These are phyloP conservation scores for Corchorus capsularis DNA, from an alignment of 345 rosid genomes.

Conservation along the genomic window DNA sequence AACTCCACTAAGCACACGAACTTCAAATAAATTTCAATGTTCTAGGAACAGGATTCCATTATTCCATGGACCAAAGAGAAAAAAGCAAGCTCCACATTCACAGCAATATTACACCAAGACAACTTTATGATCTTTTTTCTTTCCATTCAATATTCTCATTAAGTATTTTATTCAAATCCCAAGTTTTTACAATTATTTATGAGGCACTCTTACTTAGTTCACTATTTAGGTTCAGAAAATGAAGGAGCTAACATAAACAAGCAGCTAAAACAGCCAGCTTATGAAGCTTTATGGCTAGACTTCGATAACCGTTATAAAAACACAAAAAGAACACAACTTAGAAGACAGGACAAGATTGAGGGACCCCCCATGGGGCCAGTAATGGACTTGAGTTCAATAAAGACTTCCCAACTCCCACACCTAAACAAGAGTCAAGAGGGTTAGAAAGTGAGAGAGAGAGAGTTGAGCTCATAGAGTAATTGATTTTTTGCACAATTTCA, in stretches of 20 bases:
- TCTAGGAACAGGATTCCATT: not conserved
- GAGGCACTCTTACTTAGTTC: too few relatives aligned
- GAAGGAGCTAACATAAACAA: not conserved
- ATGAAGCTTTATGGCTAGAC: not conserved
- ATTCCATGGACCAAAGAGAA: not conserved
- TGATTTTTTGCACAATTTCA: not conserved
- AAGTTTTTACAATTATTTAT: too few relatives aligned
- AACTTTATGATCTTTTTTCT: not conserved
- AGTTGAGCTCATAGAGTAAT: too few relatives aligned
- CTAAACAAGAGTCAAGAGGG: too few relatives aligned
- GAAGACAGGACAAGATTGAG: not conserved
- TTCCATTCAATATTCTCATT: not conserved
- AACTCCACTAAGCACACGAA: not conserved
- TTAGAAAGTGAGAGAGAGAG: too few relatives aligned
- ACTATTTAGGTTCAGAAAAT: not conserved
- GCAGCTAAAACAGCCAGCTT: constrained; percentile 8
- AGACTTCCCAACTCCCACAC: not conserved
- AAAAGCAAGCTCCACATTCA: not conserved
- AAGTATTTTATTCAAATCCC: not conserved
- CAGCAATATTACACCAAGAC: not conserved
- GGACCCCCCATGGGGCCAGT: not conserved
- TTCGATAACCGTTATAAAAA: not conserved
- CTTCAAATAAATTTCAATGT: not conserved
- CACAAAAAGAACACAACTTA: not conserved
- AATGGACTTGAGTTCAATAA: not conserved